Base-by-base conservation (phyloP, 2,329 filamentous ascomycete species). In the Cadophora gregata region DNA sequence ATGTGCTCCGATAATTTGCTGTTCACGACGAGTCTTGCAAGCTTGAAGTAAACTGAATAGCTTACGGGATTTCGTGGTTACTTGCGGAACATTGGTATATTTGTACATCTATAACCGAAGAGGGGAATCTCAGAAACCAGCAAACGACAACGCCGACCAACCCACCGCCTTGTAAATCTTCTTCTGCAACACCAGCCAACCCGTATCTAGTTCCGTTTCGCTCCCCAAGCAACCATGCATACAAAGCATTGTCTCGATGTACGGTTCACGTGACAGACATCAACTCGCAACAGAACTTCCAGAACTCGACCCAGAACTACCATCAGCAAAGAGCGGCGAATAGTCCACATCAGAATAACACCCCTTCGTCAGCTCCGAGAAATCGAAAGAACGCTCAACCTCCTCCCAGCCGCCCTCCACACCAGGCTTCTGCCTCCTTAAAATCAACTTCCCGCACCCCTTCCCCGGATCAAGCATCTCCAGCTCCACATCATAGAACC, bases 401-500 rank as follows among this genome's bases (percentile, higher is more conserved):
- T 51, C 59, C 16, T 50, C 59, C 45, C 59, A 62, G 4, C 59
- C 45, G 1, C 59, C 59, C 8, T 60, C 38, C 45, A 9, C 59
- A 25, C 10, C 45, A 36, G 16, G 1, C 16, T 51, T 62, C 29
- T 12, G 42, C 59, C 29, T 25, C 6, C 58, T 16, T 29, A 50
- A 36, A 24, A 51, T 31, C 14, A 62, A 7, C n/a, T 62, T 51
- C 31, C 59, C 59, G 10, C 19, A 25, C 9, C 59, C 59, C n/a
- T 31, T 62, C 21, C 24, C n/a, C 10, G 59, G 48, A 62, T 62
- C 45, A 29, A 38, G 38, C 45, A 62, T 51, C 14, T 50, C 25
- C 25, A 62, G 59, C 29, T 62, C 59, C 1, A 62, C 59, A 53
- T 62, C 45, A 24, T 51, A 62, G 48, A 62, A 62, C 21, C 59